Evolutionary conservation across 164 flowering plant genomes (phyloP), one percentile per base, ranked within the genome.

Genomic region (Dillenia turbinata): DNA sequence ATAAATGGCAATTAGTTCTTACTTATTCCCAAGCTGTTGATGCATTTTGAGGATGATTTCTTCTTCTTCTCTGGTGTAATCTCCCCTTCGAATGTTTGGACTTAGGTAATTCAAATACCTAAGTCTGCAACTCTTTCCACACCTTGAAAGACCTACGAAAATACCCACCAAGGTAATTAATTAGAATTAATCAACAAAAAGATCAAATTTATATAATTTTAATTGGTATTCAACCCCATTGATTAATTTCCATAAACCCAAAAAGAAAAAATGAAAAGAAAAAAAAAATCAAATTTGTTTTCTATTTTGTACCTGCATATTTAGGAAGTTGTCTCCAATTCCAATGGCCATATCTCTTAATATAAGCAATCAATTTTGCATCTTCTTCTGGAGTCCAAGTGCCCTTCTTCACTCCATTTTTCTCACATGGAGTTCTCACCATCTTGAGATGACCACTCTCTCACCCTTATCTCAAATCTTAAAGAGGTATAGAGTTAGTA

Each of bases 341-440:
- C 62, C 69, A 72, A 26, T 56, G 73, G 46, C 78, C 80, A 59
- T 69, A 62, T 65, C 24, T 67, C 11, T 45, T 16, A 14, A 77
- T 43, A 48, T 69, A 74, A 47, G 54, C 60, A 47, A 50, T 52
- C 8, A 79, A 47, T 55, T 56, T 71, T 1, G 49, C 22, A n/a
- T 79, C 83, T 66, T 79, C 83, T 60, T 77, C 83, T 0, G 52
- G 54, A 52, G 71, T 76, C 83, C 83, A 79, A 24, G 76, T 67
- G n/a, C 80, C 83, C 61, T 70, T 76, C 68, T 66, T 76, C 49
- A 71, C 0, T 19, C 78, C 80, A 26, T 54, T 57, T 44, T 71
- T 58, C 26, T 66, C 71, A 64, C 55, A 56, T 0, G 75, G 58
- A 11, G 62, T 54, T 65, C 64, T 77, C 66, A 60, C 77, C 74